Evolutionary conservation across 495 filamentous ascomycete species (phyloP), one percentile per base, ranked within the genome.

Genomic region (Xylaria castorea): DNA sequence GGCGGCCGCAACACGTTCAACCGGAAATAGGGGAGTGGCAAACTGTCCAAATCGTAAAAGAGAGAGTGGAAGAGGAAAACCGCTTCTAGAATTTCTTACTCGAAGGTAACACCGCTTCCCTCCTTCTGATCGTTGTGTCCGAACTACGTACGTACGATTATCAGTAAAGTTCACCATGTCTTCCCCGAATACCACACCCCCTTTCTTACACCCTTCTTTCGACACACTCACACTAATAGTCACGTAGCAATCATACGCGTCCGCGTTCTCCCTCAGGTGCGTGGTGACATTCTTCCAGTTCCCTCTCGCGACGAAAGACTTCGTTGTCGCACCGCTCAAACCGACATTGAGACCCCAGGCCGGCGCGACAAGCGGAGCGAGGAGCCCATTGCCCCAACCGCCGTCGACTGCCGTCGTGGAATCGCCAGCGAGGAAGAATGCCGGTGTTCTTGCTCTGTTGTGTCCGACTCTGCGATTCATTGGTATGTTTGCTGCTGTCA

Each of bases 71-170:
- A 30, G 27, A 16, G 6, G n/a, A 25, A 22, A 48, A 9, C 11
- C 5, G 16, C 27, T 5, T 36, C n/a, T 9, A n/a, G 3, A 8
- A 12, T 22, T 6, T 6, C 66, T 2, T 68, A 68, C 66, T 7
- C 73, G 7, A 87, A 71, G 11, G 74, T 78, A 63, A 86, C 81
- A 22, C 78, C 80, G 25, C 72, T 78, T 1, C 70, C 70, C 16
- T 73, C 66, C 73, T 89, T 89, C 71, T 89, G 86, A 71, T 89
- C 86, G 64, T 89, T 88, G 67, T 89, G 86, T 18, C 87, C 87
- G 68, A 89, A 89, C 80, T 89, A 79, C 42, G n/a, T n/a, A n/a
- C n/a, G n/a, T n/a, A n/a, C n/a, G n/a, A n/a, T n/a, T n/a, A n/a
- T n/a, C n/a, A n/a, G n/a, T n/a, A n/a, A n/a, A n/a, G n/a, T n/a